Evolutionary conservation across 2,329 filamentous ascomycete species (phyloP).

Genomic region (Aureobasidium melanogenum): DNA sequence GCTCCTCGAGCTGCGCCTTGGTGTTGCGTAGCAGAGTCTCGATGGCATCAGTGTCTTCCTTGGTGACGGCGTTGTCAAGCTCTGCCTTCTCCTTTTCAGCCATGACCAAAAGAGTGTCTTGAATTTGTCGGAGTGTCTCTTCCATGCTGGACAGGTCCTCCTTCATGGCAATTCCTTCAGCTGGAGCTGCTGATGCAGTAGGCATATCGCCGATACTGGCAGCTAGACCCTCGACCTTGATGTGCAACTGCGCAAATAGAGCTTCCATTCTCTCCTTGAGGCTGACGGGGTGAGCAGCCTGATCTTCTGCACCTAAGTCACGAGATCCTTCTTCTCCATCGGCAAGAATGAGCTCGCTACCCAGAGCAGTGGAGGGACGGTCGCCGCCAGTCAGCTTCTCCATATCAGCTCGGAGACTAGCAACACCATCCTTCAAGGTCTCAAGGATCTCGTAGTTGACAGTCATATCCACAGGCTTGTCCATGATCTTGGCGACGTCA

Average conservation of each 20-base stretch:
- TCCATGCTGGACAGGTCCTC: conserved; percentile 45
- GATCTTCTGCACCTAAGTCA: conserved; percentile 20
- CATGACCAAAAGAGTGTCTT: conserved; percentile 49
- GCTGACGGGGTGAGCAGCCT: conserved; percentile 20
- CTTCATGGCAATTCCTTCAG: conserved; percentile 33
- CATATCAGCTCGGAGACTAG: conserved; percentile 67
- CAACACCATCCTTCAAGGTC: conserved; percentile 73
- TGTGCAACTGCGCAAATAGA: conserved; percentile 70
- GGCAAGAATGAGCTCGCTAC: conserved; percentile 50
- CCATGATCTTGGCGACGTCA: conserved; percentile 64
- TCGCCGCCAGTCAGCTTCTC: conserved; percentile 59
- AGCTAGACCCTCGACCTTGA: conserved; percentile 75
- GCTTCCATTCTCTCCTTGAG: conserved; percentile 72
- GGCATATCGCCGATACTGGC: conserved; percentile 40
- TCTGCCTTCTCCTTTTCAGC: conserved; percentile 32
- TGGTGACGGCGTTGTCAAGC: conserved; percentile 51
- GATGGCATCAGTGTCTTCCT: conserved; percentile 83
- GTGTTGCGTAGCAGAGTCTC: conserved; percentile 85
- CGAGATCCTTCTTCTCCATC: conserved; percentile 35
- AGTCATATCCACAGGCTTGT: conserved; percentile 74
- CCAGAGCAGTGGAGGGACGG: conserved; percentile 34
- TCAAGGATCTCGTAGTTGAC: conserved; percentile 86
- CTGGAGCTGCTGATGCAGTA: conserved; percentile 25
- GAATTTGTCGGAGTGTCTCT: conserved; percentile 45
- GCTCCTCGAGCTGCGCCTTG: conserved; percentile 78